A percentile compares a stretch with the other conserved stretches of the same genome.
Conservation (phyloP, 2,329 filamentous ascomycete species). For the Apiospora sp. region DNA sequence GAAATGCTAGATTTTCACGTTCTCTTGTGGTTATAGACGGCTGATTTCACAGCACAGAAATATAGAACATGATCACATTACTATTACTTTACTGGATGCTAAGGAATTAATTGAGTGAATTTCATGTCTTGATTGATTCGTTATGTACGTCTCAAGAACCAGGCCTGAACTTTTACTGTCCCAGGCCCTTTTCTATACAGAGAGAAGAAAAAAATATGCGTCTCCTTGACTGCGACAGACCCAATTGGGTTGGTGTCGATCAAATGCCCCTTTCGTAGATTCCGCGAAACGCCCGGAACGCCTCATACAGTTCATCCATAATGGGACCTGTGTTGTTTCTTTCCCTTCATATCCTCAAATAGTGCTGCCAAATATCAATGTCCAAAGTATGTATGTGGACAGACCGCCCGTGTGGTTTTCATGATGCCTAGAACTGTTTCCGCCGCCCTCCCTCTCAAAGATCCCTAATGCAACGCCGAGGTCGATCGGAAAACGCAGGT, state of each 20-base stretch:
- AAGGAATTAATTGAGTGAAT: background rate
- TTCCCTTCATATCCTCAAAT: background rate
- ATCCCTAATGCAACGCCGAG: constrained; percentile 13
- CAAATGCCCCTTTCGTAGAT: constrained; percentile 1
- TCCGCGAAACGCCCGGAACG: constrained; percentile 8
- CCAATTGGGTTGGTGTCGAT: background rate
- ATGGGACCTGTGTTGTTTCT: constrained; percentile 10
- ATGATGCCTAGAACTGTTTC: constrained; percentile 6
- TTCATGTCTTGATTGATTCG: constrained; percentile 19
- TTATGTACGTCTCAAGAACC: background rate
- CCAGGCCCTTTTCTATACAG: constrained; percentile 1
- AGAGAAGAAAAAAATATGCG: background rate
- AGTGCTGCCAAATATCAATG: constrained; percentile 7
- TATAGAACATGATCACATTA: constrained; percentile 3
- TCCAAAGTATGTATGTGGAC: constrained; percentile 2
- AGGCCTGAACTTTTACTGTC: background rate
- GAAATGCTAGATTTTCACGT: background rate
- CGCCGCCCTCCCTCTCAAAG: constrained; percentile 1
- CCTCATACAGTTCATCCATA: constrained; percentile 11
- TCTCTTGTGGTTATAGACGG: background rate
- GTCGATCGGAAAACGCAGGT: constrained; percentile 19
- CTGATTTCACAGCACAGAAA: background rate
- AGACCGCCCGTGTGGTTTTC: constrained; percentile 4
- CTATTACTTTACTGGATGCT: background rate
- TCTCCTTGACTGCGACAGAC: background rate